These are phyloP conservation scores for Backusella sp. DNA, from an alignment of 192 early-diverging fungal genomes.

Conservation along the genomic window DNA sequence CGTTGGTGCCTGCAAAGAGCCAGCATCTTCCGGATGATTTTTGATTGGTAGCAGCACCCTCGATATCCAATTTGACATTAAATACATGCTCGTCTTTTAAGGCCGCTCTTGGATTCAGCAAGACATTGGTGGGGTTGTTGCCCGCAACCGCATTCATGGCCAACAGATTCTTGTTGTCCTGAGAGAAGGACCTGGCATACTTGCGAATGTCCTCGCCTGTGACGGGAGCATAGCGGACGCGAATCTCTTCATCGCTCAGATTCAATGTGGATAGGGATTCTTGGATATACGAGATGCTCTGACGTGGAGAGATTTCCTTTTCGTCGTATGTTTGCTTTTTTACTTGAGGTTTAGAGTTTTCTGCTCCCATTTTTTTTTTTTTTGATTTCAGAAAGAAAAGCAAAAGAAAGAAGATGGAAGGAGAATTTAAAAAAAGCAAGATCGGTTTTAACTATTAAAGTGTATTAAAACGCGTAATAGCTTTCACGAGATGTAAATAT, in stretches of 20 bases:
- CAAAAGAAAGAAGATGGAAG: not conserved
- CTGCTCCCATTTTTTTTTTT: not conserved
- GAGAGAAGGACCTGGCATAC: constrained; percentile 47
- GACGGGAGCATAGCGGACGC: constrained; percentile 8
- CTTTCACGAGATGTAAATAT: too few relatives aligned
- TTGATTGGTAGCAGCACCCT: constrained; percentile 67
- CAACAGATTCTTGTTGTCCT: constrained; percentile 66
- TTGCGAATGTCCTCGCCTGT: constrained; percentile 17
- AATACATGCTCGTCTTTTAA: constrained; percentile 57
- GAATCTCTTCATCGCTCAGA: not conserved
- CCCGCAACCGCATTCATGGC: constrained; percentile 64
- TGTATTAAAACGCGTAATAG: not conserved
- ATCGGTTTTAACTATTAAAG: not conserved
- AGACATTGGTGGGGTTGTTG: constrained; percentile 53
- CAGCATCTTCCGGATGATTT: constrained; percentile 76
- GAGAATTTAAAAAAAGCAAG: not conserved
- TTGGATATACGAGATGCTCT: not conserved
- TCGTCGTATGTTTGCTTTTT: not conserved
- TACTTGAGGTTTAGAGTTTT: not conserved
- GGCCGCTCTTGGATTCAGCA: constrained; percentile 54
- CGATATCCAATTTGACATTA: constrained; percentile 51
- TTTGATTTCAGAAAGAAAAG: not conserved
- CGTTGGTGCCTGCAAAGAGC: constrained; percentile 78
- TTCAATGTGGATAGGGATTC: not conserved
- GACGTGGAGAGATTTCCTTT: not conserved